Evolutionary conservation across 805 yeast species (phyloP).

Genomic region (Metschnikowia borealis): DNA sequence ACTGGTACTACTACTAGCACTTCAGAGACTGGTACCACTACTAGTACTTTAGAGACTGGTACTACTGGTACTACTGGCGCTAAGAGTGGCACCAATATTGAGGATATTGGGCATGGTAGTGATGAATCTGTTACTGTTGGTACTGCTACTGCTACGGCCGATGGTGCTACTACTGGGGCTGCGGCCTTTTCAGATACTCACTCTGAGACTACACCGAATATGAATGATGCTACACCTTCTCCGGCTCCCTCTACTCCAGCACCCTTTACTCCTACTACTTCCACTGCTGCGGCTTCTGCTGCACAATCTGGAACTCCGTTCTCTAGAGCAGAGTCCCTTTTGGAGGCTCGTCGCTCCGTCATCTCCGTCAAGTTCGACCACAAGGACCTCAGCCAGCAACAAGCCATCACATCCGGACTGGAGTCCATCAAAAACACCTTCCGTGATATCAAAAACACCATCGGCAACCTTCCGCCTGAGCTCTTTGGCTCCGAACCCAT

Average conservation of each 20-base stretch:
- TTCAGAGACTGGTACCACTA: too few relatives aligned
- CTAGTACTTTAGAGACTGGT: too few relatives aligned
- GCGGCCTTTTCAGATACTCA: neutral
- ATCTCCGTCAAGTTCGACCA: constrained; percentile 48
- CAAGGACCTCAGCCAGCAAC: constrained; percentile 50
- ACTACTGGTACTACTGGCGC: neutral
- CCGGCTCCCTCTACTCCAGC: too few relatives aligned
- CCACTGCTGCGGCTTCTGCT: too few relatives aligned
- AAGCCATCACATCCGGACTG: constrained; percentile 36
- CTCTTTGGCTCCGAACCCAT: constrained; percentile 25
- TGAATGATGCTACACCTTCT: too few relatives aligned
- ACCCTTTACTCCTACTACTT: too few relatives aligned
- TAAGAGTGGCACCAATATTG: neutral
- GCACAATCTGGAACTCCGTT: too few relatives aligned
- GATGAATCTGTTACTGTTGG: neutral
- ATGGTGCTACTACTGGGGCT: neutral
- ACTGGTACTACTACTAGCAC: too few relatives aligned
- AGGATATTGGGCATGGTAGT: neutral
- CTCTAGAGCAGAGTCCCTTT: constrained; percentile 25
- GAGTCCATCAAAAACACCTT: constrained; percentile 38
- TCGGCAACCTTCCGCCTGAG: constrained; percentile 27
- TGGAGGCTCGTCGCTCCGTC: constrained; percentile 56
- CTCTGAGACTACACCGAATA: neutral
- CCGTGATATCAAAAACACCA: constrained; percentile 47
- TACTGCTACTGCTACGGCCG: neutral